Percentiles rank a stretch among this genome's conserved stretches.
Evolutionary conservation across 352 stramenopile genomes (phyloP).

Genomic region (Globisporangium camurandrum): DNA sequence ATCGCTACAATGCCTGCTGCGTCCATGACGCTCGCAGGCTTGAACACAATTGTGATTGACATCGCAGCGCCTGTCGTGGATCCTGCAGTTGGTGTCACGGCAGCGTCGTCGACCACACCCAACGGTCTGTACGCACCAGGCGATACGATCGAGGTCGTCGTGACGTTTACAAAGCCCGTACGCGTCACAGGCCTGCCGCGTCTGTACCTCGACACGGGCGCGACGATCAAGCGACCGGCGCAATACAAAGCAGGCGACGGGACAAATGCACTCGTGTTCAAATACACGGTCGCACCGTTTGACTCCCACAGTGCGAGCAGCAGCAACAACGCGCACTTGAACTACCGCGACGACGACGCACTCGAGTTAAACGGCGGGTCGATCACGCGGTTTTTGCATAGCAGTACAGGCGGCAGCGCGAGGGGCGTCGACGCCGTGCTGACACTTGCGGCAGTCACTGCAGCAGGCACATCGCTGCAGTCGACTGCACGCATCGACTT

Average conservation of each 20-base stretch:
- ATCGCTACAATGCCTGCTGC: constrained; percentile 34
- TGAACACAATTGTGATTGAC: constrained; percentile 61
- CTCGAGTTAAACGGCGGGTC: constrained; percentile 60
- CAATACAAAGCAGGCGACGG: constrained; percentile 54
- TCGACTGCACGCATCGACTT: constrained; percentile 48
- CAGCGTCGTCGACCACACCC: constrained; percentile 22
- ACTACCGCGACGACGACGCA: constrained; percentile 55
- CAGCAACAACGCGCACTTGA: constrained; percentile 38
- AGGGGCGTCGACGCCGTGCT: constrained; percentile 18
- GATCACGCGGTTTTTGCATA: constrained; percentile 37
- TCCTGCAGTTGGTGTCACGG: constrained; percentile 42
- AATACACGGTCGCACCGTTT: constrained; percentile 63
- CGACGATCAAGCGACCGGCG: constrained; percentile 56
- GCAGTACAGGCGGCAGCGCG: constrained; percentile 14
- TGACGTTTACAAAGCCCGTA: constrained; percentile 80
- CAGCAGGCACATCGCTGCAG: constrained; percentile 27
- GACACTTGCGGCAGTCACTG: constrained; percentile 29
- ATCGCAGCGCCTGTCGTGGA: constrained; percentile 52
- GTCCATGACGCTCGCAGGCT: constrained; percentile 35
- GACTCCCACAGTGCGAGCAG: constrained; percentile 40
- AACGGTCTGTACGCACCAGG: constrained; percentile 65
- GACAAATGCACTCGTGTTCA: constrained; percentile 54
- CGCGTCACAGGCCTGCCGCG: constrained; percentile 52
- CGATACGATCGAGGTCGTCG: constrained; percentile 47
- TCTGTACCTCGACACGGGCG: constrained; percentile 65